phyloP scores from a whole-genome alignment of 306 rosid genomes.

The Castanea crenata region DNA sequence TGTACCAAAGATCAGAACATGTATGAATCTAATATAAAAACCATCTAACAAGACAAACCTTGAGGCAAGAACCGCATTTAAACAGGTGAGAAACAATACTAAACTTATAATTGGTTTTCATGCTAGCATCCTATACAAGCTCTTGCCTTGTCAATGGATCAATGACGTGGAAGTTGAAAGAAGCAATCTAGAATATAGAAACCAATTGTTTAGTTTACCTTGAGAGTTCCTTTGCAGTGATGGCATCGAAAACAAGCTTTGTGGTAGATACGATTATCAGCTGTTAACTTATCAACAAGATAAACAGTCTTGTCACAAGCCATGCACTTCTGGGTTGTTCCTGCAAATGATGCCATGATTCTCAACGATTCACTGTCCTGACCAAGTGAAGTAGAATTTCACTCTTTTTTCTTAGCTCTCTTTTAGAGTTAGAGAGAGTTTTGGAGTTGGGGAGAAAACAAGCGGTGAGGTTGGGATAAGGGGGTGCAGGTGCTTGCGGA shows the following conservation, averaged over 20 bases:
- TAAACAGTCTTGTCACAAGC: constrained; percentile 97
- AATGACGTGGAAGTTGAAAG: background rate
- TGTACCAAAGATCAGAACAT: too few relatives aligned
- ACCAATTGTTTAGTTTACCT: constrained; percentile 39
- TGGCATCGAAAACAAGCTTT: constrained; percentile 98
- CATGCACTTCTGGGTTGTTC: constrained; percentile 99
- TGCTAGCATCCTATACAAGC: background rate
- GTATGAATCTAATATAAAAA: too few relatives aligned
- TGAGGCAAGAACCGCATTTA: background rate
- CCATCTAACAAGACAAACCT: background rate
- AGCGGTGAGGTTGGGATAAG: constrained; percentile 23
- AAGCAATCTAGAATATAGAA: background rate
- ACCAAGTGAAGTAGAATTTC: constrained; percentile 12
- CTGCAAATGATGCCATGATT: constrained; percentile 95
- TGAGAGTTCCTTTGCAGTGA: constrained; percentile 98
- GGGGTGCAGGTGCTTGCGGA: constrained; percentile 45
- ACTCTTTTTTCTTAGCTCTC: background rate
- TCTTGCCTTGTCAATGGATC: background rate
- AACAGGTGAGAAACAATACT: background rate
- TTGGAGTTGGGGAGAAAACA: constrained; percentile 21
- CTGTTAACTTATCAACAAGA: constrained; percentile 92
- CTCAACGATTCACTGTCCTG: constrained; percentile 13
- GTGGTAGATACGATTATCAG: constrained; percentile 89
- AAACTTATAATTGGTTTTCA: background rate
- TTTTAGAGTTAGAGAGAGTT: background rate